Base-by-base conservation (phyloP, 495 filamentous ascomycete genomes). In the Stereocaulon alpinum region DNA sequence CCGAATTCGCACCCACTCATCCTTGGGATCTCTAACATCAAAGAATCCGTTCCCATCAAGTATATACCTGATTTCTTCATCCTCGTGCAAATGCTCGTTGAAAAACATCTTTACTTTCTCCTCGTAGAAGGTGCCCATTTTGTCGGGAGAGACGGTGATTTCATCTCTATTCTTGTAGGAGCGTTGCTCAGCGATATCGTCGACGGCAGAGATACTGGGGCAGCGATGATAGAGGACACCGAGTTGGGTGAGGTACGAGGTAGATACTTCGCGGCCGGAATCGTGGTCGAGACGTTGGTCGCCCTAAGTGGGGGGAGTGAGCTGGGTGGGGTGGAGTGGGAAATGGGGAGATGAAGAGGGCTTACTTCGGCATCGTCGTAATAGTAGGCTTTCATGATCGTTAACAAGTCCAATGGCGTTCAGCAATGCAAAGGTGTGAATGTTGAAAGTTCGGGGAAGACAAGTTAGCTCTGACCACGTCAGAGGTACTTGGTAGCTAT, bases 1-100 rank as follows among this genome's bases (percentile, higher is more conserved):
- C 63, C 72, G 71, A 56, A 97, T 91, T 52, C 93, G 78, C 41
- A 98, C 82, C 93, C 93, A 98, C 66, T 86, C 83, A 50, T 81
- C 78, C 67, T 91, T 82, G 56, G 71, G 54, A 63, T 80, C 85
- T 24, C 94, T 77, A 10, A 97, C 90, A 72, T 98, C 93, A 70
- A 98, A 98, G 74, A 87, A 98, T 2, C 93, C 93, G 54, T 81
- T 75, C 2, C 93, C 93, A 61, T 89, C 93, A 32, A 90, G 76
- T 65, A 98, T 88, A 67, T 96, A 98, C n/a, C 93, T 80, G 60
- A 98, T 98, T 82, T 98, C 93, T 77, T 98, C 93, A 68, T 97
- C 94, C 75, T 98, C 93, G 65, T 98, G 93, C 65, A 97, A 73
- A 72, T 98, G 93, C 58, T 98, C 93, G 47, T 86, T 70, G 76